phyloP scores from a whole-genome alignment of 139 green algal genomes.

The Mesostigma viride region DNA sequence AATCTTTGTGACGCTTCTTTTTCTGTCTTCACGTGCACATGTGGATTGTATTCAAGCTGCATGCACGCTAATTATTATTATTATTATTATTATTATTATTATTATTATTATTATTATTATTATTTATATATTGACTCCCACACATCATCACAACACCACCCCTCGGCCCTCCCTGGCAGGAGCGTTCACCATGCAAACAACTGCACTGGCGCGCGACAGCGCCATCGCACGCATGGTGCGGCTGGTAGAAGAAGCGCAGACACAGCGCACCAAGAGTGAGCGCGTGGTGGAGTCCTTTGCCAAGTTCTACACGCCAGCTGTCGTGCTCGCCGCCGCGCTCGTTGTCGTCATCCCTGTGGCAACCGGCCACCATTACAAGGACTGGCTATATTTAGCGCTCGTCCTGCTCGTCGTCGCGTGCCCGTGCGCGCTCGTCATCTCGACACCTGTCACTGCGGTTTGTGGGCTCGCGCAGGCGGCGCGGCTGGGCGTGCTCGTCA shows the following conservation, averaged over 20 bases:
- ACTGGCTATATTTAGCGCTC: constrained; percentile 59
- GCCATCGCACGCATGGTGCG: constrained; percentile 50
- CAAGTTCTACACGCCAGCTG: constrained; percentile 56
- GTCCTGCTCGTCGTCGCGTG: constrained; percentile 67
- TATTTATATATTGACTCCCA: not conserved
- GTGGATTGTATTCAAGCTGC: not conserved
- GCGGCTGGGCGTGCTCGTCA: constrained; percentile 57
- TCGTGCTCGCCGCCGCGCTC: constrained; percentile 45
- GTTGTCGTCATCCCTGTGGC: constrained; percentile 42
- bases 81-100: not conserved
- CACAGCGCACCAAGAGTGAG: constrained; percentile 40
- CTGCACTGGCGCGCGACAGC: constrained; percentile 41
- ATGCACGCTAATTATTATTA: not conserved
- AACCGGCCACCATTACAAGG: not conserved
- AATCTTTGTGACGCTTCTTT: too few relatives aligned
- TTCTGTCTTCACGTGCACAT: not conserved
- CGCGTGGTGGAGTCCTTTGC: constrained; percentile 48
- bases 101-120: not conserved
- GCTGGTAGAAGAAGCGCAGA: constrained; percentile 54
- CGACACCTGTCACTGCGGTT: constrained; percentile 56
- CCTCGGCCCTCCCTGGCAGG: too few relatives aligned
- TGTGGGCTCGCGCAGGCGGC: constrained; percentile 41
- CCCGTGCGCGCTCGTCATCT: constrained; percentile 75
- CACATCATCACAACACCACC: too few relatives aligned
- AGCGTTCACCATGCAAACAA: too few relatives aligned